These are phyloP conservation scores for Castanea crenata DNA, from an alignment of 306 rosid species.

Conservation along the genomic window DNA sequence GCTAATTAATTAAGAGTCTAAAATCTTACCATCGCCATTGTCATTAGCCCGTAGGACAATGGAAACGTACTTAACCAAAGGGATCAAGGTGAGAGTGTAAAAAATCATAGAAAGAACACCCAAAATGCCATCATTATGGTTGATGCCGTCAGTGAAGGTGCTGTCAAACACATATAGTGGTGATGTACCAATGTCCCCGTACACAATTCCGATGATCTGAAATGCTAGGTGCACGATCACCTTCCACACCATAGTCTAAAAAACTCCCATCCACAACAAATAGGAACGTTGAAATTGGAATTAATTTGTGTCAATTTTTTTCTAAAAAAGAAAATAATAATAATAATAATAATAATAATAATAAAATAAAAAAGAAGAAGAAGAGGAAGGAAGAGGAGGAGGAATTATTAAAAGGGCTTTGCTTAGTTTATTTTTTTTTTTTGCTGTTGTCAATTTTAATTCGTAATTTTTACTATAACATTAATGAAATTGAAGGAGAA, in stretches of 20 bases:
- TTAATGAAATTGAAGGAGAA: too few relatives aligned
- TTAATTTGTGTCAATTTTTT: too few relatives aligned
- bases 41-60: constrained; percentile 47
- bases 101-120: constrained; percentile 55
- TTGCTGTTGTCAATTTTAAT: too few relatives aligned
- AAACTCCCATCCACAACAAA: too few relatives aligned
- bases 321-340: neutral
- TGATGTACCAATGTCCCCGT: constrained; percentile 74
- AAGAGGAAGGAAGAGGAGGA: too few relatives aligned
- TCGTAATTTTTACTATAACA: too few relatives aligned
- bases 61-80: too few relatives aligned
- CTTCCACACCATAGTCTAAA: constrained; percentile 34
- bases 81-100: too few relatives aligned
- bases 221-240: constrained; percentile 17
- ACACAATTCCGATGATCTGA: constrained; percentile 54
- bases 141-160: constrained; percentile 42
- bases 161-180: constrained; percentile 59
- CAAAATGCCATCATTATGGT: constrained; percentile 51
- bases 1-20: neutral
- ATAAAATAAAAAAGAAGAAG: too few relatives aligned
- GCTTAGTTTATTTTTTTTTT: too few relatives aligned
- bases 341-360: too few relatives aligned
- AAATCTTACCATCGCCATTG: constrained; percentile 53
- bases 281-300: neutral
- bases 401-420: too few relatives aligned